Evolutionary conservation across 768 basidiomycete species (phyloP), one percentile per base, ranked within the genome.

Genomic region (Tulasnella calospora): DNA sequence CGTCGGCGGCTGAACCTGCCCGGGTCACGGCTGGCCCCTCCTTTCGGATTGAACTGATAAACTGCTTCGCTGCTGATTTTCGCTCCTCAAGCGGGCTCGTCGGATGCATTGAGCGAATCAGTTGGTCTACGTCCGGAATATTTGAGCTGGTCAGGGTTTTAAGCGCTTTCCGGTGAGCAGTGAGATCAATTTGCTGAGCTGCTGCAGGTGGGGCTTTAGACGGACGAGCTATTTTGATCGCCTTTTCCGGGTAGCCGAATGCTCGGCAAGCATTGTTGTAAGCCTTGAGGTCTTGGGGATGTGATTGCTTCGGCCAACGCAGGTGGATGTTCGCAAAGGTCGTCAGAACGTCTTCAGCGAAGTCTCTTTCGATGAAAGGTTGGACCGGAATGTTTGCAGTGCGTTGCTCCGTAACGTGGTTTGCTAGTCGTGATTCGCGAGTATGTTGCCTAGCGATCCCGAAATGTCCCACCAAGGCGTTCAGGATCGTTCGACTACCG

Each of bases 401-500:
- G 46, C 15, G 2, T 12, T 73, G 33, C 40, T 36, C 36, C 5
- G 12, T 8, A 35, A 12, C 17, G 21, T 3, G 36, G 6, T 71
- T 17, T 44, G 23, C 23, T 3, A 10, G 9, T 23, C 71, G 35
- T 23, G 35, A 7, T 17, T 8, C 2, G 9, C 17, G 71, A 12
- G 4, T 71, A 46, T 19, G 46, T 46, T 7, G 51, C 8, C 51
- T 10, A n/a, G 51, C 51, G 7, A 8, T 10, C 6, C 23, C 51
- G 27, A 47, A 55, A 1, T 74, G 73, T 13, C 35, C 19, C 46
- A 21, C 73, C 1, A 33, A 13, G 44, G 73, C 73, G 6, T 74
- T 47, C 19, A 74, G 40, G 30, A 74, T 30, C 27, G 44, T 41
- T 35, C 73, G 73, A 33, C 73, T 74, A 27, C 73, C 73, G 27